Conservation (phyloP, 306 rosid genomes). For the Trifolium repens region DNA sequence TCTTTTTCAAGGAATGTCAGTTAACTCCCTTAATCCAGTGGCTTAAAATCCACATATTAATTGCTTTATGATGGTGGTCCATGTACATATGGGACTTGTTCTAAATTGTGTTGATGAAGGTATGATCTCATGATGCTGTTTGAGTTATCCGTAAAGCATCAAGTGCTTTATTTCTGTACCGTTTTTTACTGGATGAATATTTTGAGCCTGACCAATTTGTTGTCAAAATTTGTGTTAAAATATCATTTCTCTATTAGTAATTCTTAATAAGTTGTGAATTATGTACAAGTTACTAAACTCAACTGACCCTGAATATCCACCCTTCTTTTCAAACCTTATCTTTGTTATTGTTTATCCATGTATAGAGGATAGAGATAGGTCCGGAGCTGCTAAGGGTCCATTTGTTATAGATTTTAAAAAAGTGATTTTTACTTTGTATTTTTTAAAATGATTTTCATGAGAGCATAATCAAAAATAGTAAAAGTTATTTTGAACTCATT, state of each 20-base stretch:
- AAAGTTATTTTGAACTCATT: too few species aligned
- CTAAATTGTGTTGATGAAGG: not conserved
- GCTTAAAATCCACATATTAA: not conserved
- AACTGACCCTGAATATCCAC: constrained; percentile 14
- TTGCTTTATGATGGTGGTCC: constrained; percentile 4
- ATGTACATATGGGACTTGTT: constrained; percentile 5
- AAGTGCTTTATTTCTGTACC: constrained; percentile 8
- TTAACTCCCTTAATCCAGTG: not conserved
- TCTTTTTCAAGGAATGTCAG: not conserved
- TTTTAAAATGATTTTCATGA: too few species aligned
- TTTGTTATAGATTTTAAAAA: too few species aligned
- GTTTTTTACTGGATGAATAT: not conserved
- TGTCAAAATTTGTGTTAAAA: too few species aligned
- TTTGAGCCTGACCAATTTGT: not conserved
- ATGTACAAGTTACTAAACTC: not conserved
- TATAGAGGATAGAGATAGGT: constrained; percentile 8
- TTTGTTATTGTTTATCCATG: not conserved
- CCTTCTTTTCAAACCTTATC: not conserved
- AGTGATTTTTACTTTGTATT: too few species aligned
- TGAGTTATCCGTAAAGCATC: not conserved
- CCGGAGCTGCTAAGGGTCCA: not conserved
- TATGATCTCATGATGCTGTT: not conserved
- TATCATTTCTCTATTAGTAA: not conserved
- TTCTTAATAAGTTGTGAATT: not conserved
- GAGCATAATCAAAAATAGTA: too few species aligned